phyloP scores from a whole-genome alignment of 345 rosid genomes.

The Brassica incana region DNA sequence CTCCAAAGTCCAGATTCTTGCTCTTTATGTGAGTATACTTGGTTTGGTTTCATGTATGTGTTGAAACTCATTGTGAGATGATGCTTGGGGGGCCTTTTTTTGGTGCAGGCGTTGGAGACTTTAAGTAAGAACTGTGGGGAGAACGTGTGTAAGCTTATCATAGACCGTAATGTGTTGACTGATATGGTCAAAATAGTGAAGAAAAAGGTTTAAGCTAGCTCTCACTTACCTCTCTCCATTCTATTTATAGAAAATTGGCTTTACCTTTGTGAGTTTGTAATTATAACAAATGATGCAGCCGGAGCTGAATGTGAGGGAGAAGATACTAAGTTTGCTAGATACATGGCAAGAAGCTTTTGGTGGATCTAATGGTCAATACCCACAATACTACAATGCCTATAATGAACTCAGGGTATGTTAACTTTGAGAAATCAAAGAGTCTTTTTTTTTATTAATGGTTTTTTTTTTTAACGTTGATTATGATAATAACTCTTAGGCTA shows the following conservation, averaged over 20 bases:
- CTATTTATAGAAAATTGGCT: slow-evolving; percentile 8
- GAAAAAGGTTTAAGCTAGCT: slow-evolving; percentile 66
- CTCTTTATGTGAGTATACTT: slow-evolving; percentile 68
- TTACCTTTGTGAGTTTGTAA: background rate
- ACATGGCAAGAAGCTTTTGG: slow-evolving; percentile 73
- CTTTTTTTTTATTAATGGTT: background rate
- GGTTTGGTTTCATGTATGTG: slow-evolving; percentile 4
- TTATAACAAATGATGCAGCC: slow-evolving; percentile 58
- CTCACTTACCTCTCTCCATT: background rate
- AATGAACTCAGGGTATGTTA: slow-evolving; percentile 72
- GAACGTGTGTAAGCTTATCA: slow-evolving; percentile 68
- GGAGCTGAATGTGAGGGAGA: slow-evolving; percentile 82
- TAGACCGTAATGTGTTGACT: slow-evolving; percentile 78
- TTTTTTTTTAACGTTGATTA: background rate
- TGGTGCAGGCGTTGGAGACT: slow-evolving; percentile 75
- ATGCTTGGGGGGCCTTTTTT: slow-evolving; percentile 8
- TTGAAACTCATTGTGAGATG: background rate
- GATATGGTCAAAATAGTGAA: slow-evolving; percentile 97
- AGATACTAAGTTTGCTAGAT: slow-evolving; percentile 59
- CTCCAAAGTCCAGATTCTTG: slow-evolving; percentile 79
- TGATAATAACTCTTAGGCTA: slow-evolving; percentile 45
- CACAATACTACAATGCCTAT: slow-evolving; percentile 78
- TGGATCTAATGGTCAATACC: slow-evolving; percentile 71
- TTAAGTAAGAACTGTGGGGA: slow-evolving; percentile 97
- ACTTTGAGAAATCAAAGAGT: slow-evolving; percentile 11